These are phyloP conservation scores for Rhizomucor miehei DNA, from an alignment of 371 early-diverging fungal genomes.

Conservation along the genomic window DNA sequence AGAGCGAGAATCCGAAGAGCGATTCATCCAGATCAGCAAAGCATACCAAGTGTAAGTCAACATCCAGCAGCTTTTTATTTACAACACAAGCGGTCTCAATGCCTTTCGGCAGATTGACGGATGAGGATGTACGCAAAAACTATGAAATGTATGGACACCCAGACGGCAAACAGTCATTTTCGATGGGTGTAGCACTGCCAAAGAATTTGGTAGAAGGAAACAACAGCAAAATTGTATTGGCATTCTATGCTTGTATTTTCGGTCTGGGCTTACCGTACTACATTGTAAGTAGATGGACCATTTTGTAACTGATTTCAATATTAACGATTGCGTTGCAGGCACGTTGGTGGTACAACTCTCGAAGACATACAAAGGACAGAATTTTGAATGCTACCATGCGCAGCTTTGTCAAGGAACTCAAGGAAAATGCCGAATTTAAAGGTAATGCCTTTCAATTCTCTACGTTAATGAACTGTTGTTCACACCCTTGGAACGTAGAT, in stretches of 20 bases:
- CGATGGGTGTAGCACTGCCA: slow-evolving; percentile 95
- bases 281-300: slow-evolving; percentile 50
- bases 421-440: slow-evolving; percentile 63
- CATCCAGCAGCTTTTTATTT: neutral
- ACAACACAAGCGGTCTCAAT: slow-evolving; percentile 1
- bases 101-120: slow-evolving; percentile 87
- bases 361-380: slow-evolving; percentile 83
- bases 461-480: neutral
- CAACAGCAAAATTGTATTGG: slow-evolving; percentile 74
- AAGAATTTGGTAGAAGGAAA: slow-evolving; percentile 80
- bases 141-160: slow-evolving; percentile 96
- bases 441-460: slow-evolving; percentile 11
- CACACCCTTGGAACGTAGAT: slow-evolving; percentile 16
- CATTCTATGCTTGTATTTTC: slow-evolving; percentile 83
- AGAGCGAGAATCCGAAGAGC: slow-evolving; percentile 59
- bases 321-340: slow-evolving; percentile 35
- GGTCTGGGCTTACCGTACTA: slow-evolving; percentile 86
- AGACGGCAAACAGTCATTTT: slow-evolving; percentile 90
- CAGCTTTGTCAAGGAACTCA: slow-evolving; percentile 83
- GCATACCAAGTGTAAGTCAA: slow-evolving; percentile 81
- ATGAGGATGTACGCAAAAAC: slow-evolving; percentile 85
- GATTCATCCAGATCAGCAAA: slow-evolving; percentile 80
- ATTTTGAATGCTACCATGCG: slow-evolving; percentile 90
- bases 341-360: slow-evolving; percentile 93
- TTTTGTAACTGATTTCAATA: neutral